Conservation (phyloP, 108 stramenopile species). For the Cylindrotheca closterium region DNA sequence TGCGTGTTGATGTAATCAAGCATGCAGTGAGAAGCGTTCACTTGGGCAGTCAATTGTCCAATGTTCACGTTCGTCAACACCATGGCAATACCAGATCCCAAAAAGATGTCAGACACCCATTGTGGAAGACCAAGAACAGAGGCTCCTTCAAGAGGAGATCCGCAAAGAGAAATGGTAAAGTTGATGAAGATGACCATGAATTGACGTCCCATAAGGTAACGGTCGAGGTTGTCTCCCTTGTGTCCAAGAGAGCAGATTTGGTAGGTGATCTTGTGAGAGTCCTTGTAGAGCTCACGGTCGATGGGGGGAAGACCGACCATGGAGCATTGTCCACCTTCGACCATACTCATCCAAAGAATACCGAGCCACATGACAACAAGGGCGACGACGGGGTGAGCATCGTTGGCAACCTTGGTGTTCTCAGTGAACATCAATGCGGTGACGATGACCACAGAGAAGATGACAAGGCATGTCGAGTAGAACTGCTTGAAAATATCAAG, state of each 20-base stretch:
- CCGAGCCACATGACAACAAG: conserved; percentile 41
- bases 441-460: conserved; percentile 61
- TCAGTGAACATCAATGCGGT: conserved; percentile 51
- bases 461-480: conserved; percentile 42
- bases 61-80: conserved; percentile 66
- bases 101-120: conserved; percentile 58
- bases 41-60: conserved; percentile 81
- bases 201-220: conserved; percentile 86
- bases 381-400: conserved; percentile 52
- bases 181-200: conserved; percentile 83
- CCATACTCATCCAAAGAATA: conserved; percentile 66
- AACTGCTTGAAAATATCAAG: conserved; percentile 17
- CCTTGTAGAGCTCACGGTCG: conserved; percentile 67
- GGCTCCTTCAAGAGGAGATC: conserved; percentile 54
- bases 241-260: conserved; percentile 50
- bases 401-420: conserved; percentile 53
- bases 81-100: conserved; percentile 77
- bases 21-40: conserved; percentile 81
- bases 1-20: conserved; percentile 87
- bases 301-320: conserved; percentile 73
- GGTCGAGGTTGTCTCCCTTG: conserved; percentile 86
- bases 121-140: conserved; percentile 62
- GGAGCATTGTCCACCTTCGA: conserved; percentile 75
- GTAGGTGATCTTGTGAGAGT: conserved; percentile 67
- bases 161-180: conserved; percentile 68